Percentiles rank a stretch among this genome's conserved stretches.
phyloP scores from a whole-genome alignment of 768 basidiomycete genomes.

The Boletus patriciae region DNA sequence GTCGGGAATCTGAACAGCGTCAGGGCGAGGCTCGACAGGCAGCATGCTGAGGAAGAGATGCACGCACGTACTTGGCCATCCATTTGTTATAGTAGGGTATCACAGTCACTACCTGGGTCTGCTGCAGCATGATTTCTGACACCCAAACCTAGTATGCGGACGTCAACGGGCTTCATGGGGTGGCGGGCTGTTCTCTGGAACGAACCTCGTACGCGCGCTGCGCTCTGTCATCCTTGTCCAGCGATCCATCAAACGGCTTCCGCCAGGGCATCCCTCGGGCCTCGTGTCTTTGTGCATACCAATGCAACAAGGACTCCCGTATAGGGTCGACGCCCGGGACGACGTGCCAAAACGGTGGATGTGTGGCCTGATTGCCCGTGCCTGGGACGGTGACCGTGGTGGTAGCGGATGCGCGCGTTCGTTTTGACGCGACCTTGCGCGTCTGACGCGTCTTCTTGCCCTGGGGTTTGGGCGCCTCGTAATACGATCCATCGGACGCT shows the following conservation, averaged over 20 bases:
- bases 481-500: constrained; percentile 26
- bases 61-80: constrained; percentile 66
- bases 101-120: constrained; percentile 92
- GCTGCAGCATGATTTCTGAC: constrained; percentile 94
- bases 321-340: constrained; percentile 42
- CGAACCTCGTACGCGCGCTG: constrained; percentile 91
- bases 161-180: background rate
- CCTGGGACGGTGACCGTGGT: background rate
- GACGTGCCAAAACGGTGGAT: constrained; percentile 50
- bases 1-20: constrained; percentile 67
- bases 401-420: constrained; percentile 1
- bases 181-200: background rate
- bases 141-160: constrained; percentile 66
- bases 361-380: constrained; percentile 20
- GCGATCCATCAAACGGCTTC: constrained; percentile 59
- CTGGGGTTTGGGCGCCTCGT: constrained; percentile 8
- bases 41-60: background rate
- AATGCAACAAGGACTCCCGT: constrained; percentile 53
- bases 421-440: constrained; percentile 17
- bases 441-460: constrained; percentile 19
- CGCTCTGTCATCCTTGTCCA: constrained; percentile 58
- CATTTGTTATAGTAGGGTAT: constrained; percentile 90
- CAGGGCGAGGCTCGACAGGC: background rate
- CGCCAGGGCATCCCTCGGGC: constrained; percentile 91
- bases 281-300: constrained; percentile 71